These are phyloP conservation scores for Ascochyta rabiei DNA, from an alignment of 2,329 filamentous ascomycete genomes.

Conservation along the genomic window DNA sequence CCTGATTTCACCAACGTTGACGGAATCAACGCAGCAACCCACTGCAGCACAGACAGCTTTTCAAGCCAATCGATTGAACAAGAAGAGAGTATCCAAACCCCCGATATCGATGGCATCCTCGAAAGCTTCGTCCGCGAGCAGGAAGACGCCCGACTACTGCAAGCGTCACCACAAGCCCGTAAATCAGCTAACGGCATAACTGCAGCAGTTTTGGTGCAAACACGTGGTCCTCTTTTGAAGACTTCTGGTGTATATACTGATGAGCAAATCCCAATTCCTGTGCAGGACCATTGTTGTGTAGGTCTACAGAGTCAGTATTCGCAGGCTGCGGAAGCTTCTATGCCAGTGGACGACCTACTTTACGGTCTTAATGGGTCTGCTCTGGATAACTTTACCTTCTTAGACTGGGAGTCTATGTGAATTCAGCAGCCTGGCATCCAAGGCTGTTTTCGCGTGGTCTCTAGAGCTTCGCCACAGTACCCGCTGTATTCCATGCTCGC, in stretches of 20 bases:
- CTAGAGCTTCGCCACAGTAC: no score
- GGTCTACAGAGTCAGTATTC: neutral
- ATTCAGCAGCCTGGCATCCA: no score
- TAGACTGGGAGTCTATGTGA: slow-evolving; percentile 22
- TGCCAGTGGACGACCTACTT: slow-evolving; percentile 30
- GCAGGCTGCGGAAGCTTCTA: slow-evolving; percentile 10
- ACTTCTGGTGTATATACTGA: no score
- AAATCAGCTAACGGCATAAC: neutral
- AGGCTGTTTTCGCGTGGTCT: no score
- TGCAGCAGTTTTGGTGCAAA: neutral
- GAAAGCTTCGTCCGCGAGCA: slow-evolving; percentile 50
- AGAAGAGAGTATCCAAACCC: slow-evolving; percentile 31
- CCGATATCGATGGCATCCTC: slow-evolving; percentile 52
- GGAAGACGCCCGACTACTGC: neutral
- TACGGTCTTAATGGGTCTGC: slow-evolving; percentile 35
- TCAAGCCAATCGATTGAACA: neutral
- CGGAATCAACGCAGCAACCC: no score
- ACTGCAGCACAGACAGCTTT: no score
- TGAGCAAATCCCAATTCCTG: no score
- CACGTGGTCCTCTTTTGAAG: neutral
- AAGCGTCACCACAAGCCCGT: no score
- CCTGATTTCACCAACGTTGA: no score
- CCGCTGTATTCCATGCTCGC: no score
- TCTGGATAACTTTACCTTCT: slow-evolving; percentile 27
- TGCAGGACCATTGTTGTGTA: no score